Base-by-base conservation (phyloP, 768 basidiomycete genomes). In the Cyclocybe aegerita region DNA sequence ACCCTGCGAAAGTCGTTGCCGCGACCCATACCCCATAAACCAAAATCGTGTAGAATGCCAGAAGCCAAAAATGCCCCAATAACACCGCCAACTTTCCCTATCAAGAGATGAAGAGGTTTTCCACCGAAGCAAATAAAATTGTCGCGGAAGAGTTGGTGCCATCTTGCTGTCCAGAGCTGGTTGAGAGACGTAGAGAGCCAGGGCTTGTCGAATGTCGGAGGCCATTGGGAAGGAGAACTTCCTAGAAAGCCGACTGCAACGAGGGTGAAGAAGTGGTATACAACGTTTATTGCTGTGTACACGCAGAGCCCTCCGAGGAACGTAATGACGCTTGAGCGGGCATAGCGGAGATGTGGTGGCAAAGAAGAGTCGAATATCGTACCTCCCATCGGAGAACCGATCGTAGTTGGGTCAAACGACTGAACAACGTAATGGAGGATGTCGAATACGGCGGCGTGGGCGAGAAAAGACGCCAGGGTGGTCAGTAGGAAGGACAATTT, bases 71-170 rank as follows among this genome's bases (percentile, higher is more conserved):
- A 89, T 3, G 77, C 78, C 6, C 83, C 85, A 2, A 88, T 49
- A 7, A 86, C 66, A 3, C 61, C 65, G 4, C 81, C 82, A 2
- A 60, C 48, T 14, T 75, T 74, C 16, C 86, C 84, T 23, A 80
- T 57, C 4, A 80, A 53, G 46, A 57, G 58, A 23, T 61, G 60
- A 23, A 80, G 44, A 0, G 80, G 79, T 31, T 67, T 68, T 8
- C 69, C 68, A 9, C 84, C 85, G n/a, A 81, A 53, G 9, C 61
- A 64, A 37, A 85, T 64, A 57, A 88, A 87, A 34, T 64, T 58
- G 39, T 82, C 76, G 8, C 85, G 76, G 59, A 86, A 84, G 4
- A 81, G 52, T 57, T 87, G 85, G 56, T 89, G 87, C 87, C 88
- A 89, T n/a, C 77, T 67, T 48, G 53, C 62, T 3, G 76, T 70